Evolutionary conservation across 441 rosid species (phyloP).

Genomic region (Daphne laureola): DNA sequence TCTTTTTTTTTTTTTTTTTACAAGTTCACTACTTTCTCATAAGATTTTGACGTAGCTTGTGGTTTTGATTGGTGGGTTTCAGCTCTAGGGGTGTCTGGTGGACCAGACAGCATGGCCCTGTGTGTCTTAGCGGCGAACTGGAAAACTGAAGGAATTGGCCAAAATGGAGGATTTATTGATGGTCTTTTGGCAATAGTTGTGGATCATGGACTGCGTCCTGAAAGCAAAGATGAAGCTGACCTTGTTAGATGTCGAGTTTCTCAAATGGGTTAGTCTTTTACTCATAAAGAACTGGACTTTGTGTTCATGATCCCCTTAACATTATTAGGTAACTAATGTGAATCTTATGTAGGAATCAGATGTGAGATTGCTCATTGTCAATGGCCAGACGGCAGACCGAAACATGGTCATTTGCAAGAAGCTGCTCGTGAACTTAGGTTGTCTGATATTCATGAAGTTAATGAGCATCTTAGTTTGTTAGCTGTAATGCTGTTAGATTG

Average conservation of each 20-base stretch:
- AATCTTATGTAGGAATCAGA: conserved; percentile 68
- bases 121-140: conserved; percentile 75
- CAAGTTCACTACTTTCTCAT: too few relatives aligned
- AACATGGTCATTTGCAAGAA: conserved; percentile 83
- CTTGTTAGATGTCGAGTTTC: conserved; percentile 56
- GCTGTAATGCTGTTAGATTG: conserved; percentile 5
- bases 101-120: conserved; percentile 94
- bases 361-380: conserved; percentile 71
- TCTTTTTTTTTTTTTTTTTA: neutral
- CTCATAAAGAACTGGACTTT: neutral
- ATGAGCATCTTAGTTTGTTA: conserved; percentile 1
- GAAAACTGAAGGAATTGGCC: conserved; percentile 45
- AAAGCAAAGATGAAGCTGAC: conserved; percentile 71
- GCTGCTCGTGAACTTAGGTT: conserved; percentile 86
- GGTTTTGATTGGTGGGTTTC: conserved; percentile 1
- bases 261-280: conserved; percentile 48
- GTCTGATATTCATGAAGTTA: conserved; percentile 9
- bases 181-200: conserved; percentile 79
- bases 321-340: conserved; percentile 27
- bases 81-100: conserved; percentile 96
- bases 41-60: neutral
- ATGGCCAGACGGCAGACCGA: conserved; percentile 78
- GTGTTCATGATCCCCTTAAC: conserved; percentile 3
- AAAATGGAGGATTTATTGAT: conserved; percentile 42
- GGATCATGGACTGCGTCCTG: conserved; percentile 81